Conservation (phyloP, 148 eudicot species). For the Chenopodium formosanum region DNA sequence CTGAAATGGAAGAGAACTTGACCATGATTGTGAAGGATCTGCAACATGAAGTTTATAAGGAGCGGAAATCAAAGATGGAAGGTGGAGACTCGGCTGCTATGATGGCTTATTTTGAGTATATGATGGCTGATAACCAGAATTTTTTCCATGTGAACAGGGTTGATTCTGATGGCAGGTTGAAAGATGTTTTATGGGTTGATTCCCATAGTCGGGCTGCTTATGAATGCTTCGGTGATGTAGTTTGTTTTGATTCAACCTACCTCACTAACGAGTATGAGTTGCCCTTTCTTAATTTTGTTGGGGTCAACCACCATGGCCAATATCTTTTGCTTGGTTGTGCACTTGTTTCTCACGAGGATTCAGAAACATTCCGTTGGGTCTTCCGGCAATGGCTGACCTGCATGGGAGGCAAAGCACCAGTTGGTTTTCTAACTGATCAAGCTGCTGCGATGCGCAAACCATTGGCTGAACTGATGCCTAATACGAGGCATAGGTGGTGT, state of each 20-base stretch:
- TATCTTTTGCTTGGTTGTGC: neutral
- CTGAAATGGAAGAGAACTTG: too few relatives aligned
- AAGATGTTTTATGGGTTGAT: too few relatives aligned
- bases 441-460: neutral
- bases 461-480: neutral
- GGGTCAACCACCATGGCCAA: neutral
- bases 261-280: neutral
- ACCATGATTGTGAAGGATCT: too few relatives aligned
- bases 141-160: neutral
- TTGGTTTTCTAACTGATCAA: neutral
- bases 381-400: neutral
- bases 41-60: neutral
- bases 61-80: neutral
- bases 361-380: neutral
- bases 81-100: neutral
- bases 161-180: too few relatives aligned
- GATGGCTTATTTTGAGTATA: neutral
- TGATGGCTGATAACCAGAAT: neutral
- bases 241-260: neutral
- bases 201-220: neutral
- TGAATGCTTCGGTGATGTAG: neutral
- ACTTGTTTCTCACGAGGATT: neutral
- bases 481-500: neutral
- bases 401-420: neutral
- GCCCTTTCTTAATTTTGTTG: neutral